Percentiles rank a stretch among this genome's conserved stretches.
Evolutionary conservation across 2,329 filamentous ascomycete species (phyloP).

Genomic region (Blumeriella jaapii): DNA sequence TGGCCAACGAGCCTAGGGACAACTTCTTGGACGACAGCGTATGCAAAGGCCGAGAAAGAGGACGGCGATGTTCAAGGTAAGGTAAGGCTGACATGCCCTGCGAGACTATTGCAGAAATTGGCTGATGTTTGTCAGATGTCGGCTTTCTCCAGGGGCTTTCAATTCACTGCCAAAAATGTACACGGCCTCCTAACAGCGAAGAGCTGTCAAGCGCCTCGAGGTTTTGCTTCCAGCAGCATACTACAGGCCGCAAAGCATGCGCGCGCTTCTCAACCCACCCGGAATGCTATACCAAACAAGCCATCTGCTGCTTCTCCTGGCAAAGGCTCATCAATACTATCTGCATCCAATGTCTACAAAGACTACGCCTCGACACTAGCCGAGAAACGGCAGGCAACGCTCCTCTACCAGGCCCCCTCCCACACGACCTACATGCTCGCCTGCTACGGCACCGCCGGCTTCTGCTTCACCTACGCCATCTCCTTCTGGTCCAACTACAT

Average conservation of each 20-base stretch:
- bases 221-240: conserved; percentile 15
- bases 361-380: conserved; percentile 44
- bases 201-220: conserved; percentile 11
- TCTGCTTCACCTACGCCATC: conserved; percentile 40
- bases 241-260: conserved; percentile 14
- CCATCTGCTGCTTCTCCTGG: conserved; percentile 1
- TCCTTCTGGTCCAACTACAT: conserved; percentile 38
- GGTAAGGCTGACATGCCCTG: conserved; percentile 6
- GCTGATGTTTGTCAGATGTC: conserved; percentile 25
- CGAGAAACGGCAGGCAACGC: conserved; percentile 41
- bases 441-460: conserved; percentile 43
- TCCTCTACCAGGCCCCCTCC: conserved; percentile 53
- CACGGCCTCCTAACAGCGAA: conserved; percentile 10
- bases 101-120: neutral
- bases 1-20: conserved; percentile 10
- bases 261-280: neutral
- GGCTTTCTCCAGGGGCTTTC: conserved; percentile 28
- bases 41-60: neutral
- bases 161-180: conserved; percentile 9
- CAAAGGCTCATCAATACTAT: neutral
- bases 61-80: conserved; percentile 5
- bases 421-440: conserved; percentile 51
- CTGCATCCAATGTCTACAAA: conserved; percentile 24
- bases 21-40: conserved; percentile 13
- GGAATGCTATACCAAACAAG: conserved; percentile 5